Evolutionary conservation across 306 rosid genomes (phyloP).

Genomic region (Castanea mollissima): DNA sequence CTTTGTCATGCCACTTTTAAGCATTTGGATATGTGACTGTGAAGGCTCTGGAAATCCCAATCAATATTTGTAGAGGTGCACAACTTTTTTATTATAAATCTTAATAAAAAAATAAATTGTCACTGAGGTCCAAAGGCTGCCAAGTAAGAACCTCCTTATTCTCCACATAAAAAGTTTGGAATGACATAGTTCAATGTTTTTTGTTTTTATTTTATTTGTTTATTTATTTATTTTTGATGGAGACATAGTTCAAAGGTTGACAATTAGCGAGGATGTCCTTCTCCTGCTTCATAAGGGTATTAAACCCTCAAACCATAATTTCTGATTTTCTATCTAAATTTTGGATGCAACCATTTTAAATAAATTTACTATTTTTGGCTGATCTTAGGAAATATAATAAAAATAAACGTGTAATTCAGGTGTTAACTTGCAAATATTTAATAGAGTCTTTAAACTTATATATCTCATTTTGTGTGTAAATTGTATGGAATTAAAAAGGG

Average conservation of each 20-base stretch:
- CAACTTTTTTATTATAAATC: not conserved
- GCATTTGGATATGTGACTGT: not conserved
- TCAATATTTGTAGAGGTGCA: not conserved
- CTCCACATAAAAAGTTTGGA: no score
- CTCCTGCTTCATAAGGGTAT: not conserved
- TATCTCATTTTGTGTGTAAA: no score
- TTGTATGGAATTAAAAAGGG: no score
- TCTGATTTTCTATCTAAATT: not conserved
- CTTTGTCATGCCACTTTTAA: not conserved
- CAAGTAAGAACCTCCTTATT: not conserved
- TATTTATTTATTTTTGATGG: not conserved
- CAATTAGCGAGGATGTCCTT: not conserved
- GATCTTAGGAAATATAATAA: no score
- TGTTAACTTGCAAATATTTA: no score
- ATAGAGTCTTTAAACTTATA: no score
- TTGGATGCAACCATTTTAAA: not conserved
- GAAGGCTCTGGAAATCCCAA: not conserved
- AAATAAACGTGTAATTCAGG: no score
- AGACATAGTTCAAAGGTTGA: not conserved
- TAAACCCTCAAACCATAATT: not conserved
- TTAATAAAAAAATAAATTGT: not conserved
- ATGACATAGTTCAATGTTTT: no score
- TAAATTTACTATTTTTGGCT: not conserved
- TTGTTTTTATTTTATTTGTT: no score
- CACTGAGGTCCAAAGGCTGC: not conserved